Evolutionary conservation across 2,329 filamentous ascomycete genomes (phyloP), one percentile per base, ranked within the genome.

Genomic region (Cladosporium austrohemisphaericum): DNA sequence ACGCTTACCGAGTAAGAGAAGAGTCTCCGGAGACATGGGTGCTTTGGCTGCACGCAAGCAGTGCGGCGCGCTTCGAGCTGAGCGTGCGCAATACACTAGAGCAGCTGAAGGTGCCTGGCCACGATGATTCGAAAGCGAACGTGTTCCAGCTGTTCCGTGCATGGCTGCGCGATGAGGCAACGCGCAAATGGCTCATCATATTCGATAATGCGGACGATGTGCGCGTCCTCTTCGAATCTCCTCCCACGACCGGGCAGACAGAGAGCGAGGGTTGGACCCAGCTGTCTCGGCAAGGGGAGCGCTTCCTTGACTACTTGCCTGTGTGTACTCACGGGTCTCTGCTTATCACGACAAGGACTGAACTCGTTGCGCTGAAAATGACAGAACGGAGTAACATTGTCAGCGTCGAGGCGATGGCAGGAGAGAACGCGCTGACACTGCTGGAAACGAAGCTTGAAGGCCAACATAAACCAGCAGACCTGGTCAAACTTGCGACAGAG

Each of bases 11-110:
- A 4, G n/a, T 55, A 2, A 41, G 41, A 16, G 16, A 52, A 5
- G 35, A 41, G 14, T 50, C 32, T 2, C 52, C 57, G 8, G 5
- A 52, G 7, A 56, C 50, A n/a, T 61, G 51, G 52, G 52, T 60
- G 3, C 52, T 64, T 6, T 63, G 56, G 58, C 35, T 63, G 1
- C 52, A 58, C 41, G 57, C 57, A 1, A 58, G 60, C 49, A 60
- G 28, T 25, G 14, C 25, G 7, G 55, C 52, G n/a, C 52, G 59
- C 5, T 56, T 61, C 37, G 50, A 57, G 19, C 43, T 57, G 31
- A 49, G 57, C 20, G 36, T 58, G 9, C 45, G 44, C 2, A 41
- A 54, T 3, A 48, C 57, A 14, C 53, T 55, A 3, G 44, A 54
- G 10, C 7, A 28, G 14, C 11, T 54, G 0, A 50, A 56, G 32